These are phyloP conservation scores for Escallonia rubra DNA, from an alignment of 129 eudicot genomes.

Conservation along the genomic window DNA sequence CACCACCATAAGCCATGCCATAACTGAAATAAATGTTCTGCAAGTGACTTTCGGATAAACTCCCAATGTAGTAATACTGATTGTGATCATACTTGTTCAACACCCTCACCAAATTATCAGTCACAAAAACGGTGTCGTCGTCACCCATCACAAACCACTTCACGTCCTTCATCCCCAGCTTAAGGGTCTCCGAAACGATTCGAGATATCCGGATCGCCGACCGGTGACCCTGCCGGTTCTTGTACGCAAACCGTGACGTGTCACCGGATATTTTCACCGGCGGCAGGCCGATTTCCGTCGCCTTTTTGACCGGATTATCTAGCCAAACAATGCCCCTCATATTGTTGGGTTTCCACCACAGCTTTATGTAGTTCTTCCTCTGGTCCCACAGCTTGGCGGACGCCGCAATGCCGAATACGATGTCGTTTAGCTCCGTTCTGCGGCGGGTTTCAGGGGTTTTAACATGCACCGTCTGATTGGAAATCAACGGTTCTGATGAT, in stretches of 20 bases:
- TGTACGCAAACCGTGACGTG: constrained; percentile 60
- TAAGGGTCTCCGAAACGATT: constrained; percentile 72
- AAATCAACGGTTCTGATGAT: background rate
- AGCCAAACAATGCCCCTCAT: constrained; percentile 96
- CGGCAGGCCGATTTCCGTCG: constrained; percentile 44
- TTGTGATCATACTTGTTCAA: constrained; percentile 82
- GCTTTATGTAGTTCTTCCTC: constrained; percentile 66
- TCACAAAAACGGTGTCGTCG: constrained; percentile 85
- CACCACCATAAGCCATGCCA: constrained; percentile 96
- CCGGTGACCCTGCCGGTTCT: constrained; percentile 78
- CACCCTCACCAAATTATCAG: constrained; percentile 80
- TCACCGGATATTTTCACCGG: constrained; percentile 64
- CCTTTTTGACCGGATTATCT: constrained; percentile 44
- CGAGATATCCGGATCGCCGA: constrained; percentile 90
- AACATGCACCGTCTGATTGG: background rate
- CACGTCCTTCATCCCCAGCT: constrained; percentile 55
- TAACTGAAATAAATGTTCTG: constrained; percentile 87
- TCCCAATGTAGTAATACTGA: constrained; percentile 84
- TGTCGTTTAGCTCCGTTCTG: constrained; percentile 56
- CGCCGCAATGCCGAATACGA: constrained; percentile 89
- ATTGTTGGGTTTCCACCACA: constrained; percentile 70
- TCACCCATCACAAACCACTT: constrained; percentile 98
- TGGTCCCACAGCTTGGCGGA: constrained; percentile 79
- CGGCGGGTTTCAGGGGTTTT: background rate
- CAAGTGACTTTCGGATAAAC: constrained; percentile 78